These are phyloP conservation scores for Ilex paraguariensis DNA, from an alignment of 305 asterid species.

Conservation along the genomic window DNA sequence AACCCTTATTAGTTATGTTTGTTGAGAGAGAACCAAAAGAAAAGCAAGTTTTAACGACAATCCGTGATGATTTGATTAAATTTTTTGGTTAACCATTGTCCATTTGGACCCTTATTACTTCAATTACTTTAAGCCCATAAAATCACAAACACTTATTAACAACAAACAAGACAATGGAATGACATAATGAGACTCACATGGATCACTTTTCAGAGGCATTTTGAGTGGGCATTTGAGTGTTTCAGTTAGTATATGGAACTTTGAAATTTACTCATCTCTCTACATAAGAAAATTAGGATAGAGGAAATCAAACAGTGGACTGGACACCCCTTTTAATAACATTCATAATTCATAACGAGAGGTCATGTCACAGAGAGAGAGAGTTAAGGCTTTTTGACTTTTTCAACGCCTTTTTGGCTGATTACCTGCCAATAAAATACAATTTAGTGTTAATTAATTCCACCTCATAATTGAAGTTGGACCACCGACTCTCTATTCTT, in stretches of 20 bases:
- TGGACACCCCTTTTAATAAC: constrained; percentile 29
- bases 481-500: constrained; percentile 20
- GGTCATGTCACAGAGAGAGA: not conserved
- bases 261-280: constrained; percentile 17
- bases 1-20: too few species aligned
- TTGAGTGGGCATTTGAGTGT: constrained; percentile 15
- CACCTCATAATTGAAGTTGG: constrained; percentile 5
- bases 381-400: constrained; percentile 27
- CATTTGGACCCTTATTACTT: too few species aligned
- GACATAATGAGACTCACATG: constrained; percentile 61
- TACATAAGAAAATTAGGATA: constrained; percentile 28
- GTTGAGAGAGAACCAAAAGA: too few species aligned
- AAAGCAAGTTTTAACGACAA: too few species aligned
- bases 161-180: constrained; percentile 70
- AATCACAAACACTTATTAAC: not conserved
- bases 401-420: constrained; percentile 22
- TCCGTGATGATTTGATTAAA: too few species aligned
- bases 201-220: constrained; percentile 27
- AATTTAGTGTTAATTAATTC: not conserved
- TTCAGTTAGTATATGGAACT: not conserved
- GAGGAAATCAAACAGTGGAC: constrained; percentile 20
- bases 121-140: too few species aligned
- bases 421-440: constrained; percentile 15
- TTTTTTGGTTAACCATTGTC: too few species aligned
- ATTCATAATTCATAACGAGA: constrained; percentile 30